A percentile compares a stretch with the other conserved stretches of the same genome.
These are phyloP conservation scores for Psophocarpus tetragonolobus DNA, from an alignment of 306 rosid species.

Conservation along the genomic window DNA sequence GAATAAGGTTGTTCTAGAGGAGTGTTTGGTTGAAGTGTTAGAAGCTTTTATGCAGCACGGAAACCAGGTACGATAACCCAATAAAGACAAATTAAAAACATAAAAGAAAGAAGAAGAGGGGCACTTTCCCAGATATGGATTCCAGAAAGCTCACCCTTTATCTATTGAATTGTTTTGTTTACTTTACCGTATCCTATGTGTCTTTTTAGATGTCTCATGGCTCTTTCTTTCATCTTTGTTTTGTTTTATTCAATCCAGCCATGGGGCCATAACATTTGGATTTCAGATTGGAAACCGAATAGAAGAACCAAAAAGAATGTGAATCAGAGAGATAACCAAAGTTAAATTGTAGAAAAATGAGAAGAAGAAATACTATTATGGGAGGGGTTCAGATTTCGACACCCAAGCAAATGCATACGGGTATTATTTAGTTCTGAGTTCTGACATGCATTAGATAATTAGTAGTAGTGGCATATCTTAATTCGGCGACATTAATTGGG, in stretches of 20 bases:
- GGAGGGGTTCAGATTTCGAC: slow-evolving; percentile 36
- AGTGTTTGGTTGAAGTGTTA: slow-evolving; percentile 44
- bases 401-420: neutral
- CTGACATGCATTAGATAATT: slow-evolving; percentile 22
- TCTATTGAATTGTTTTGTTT: neutral
- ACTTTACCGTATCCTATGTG: slow-evolving; percentile 31
- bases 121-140: slow-evolving; percentile 36
- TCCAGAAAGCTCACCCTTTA: slow-evolving; percentile 8
- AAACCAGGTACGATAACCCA: slow-evolving; percentile 37
- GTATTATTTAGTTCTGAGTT: slow-evolving; percentile 24
- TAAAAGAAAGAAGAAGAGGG: neutral
- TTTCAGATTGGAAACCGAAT: slow-evolving; percentile 46
- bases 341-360: slow-evolving; percentile 2
- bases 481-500: slow-evolving; percentile 31
- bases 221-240: neutral
- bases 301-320: slow-evolving; percentile 47
- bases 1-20: slow-evolving; percentile 25
- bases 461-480: neutral
- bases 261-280: neutral
- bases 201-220: slow-evolving; percentile 10
- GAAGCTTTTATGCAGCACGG: slow-evolving; percentile 40
- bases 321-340: slow-evolving; percentile 20
- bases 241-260: slow-evolving; percentile 34
- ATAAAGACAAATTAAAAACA: neutral
- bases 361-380: neutral